Conservation (phyloP, 345 rosid species). For the Sisymbrium altissimum region DNA sequence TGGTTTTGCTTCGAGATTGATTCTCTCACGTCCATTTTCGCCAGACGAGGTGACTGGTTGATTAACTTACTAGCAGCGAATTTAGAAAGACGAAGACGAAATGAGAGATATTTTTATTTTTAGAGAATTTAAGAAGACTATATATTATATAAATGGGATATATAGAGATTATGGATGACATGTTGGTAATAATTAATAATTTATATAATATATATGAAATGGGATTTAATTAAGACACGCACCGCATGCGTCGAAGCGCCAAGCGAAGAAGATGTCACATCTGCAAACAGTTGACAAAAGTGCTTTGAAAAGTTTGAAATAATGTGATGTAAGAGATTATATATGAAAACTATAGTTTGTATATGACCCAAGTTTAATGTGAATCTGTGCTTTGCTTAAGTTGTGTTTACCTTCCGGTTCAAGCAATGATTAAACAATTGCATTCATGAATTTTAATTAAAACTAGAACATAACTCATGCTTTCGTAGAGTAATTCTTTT, state of each 20-base stretch:
- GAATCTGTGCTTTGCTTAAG: conserved; percentile 27
- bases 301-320: neutral
- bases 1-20: conserved; percentile 54
- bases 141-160: too few species aligned
- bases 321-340: neutral
- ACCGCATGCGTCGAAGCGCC: conserved; percentile 24
- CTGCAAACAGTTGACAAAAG: neutral
- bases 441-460: too few species aligned
- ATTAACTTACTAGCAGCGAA: conserved; percentile 1
- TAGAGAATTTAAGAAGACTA: too few species aligned
- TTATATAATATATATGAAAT: neutral
- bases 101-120: too few species aligned
- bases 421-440: neutral
- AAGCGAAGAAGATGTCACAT: conserved; percentile 23
- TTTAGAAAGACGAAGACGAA: too few species aligned
- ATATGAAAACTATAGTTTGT: neutral
- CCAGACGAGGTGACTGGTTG: conserved; percentile 21
- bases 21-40: conserved; percentile 61
- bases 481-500: too few species aligned
- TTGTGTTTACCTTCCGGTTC: neutral
- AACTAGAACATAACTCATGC: too few species aligned
- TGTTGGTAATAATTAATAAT: too few species aligned
- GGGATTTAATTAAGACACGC: neutral
- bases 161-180: too few species aligned
- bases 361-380: neutral